Conservation (phyloP, 352 stramenopile genomes). For the Plasmopara halstedii region DNA sequence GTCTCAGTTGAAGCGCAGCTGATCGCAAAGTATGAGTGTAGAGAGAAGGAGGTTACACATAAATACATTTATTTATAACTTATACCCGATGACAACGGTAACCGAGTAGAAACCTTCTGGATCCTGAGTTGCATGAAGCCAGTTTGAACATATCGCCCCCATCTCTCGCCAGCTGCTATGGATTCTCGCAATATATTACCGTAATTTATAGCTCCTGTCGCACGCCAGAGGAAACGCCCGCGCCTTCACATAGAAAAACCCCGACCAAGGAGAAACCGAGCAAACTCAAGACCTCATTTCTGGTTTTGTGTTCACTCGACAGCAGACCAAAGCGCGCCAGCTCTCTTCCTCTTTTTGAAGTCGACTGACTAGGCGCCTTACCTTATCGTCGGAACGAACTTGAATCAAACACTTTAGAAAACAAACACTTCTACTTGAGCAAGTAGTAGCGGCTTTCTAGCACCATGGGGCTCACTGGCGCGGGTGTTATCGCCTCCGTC, state of each 20-base stretch:
- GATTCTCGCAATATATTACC: slow-evolving; percentile 23
- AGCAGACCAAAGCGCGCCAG: slow-evolving; percentile 25
- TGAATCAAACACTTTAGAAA: neutral
- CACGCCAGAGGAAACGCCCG: slow-evolving; percentile 19
- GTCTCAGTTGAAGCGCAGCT: neutral
- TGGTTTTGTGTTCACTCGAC: slow-evolving; percentile 45
- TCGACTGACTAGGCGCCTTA: slow-evolving; percentile 17
- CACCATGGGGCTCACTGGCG: slow-evolving; percentile 40
- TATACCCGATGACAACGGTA: neutral
- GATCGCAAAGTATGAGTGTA: neutral
- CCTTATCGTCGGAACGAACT: neutral
- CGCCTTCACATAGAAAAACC: slow-evolving; percentile 12
- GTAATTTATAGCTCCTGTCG: slow-evolving; percentile 21
- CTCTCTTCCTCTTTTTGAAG: slow-evolving; percentile 1
- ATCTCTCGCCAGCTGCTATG: slow-evolving; percentile 10
- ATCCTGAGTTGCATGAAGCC: slow-evolving; percentile 14
- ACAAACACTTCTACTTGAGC: neutral
- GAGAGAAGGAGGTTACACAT: neutral
- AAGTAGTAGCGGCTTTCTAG: slow-evolving; percentile 12
- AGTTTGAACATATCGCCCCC: slow-evolving; percentile 7
- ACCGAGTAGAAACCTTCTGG: neutral
- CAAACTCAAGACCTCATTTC: slow-evolving; percentile 29
- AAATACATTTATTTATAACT: neutral
- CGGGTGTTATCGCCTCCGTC: slow-evolving; percentile 69
- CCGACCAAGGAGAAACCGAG: slow-evolving; percentile 11